Evolutionary conservation across 2,329 filamentous ascomycete species (phyloP).

Genomic region (Ophiostoma fasciatum): DNA sequence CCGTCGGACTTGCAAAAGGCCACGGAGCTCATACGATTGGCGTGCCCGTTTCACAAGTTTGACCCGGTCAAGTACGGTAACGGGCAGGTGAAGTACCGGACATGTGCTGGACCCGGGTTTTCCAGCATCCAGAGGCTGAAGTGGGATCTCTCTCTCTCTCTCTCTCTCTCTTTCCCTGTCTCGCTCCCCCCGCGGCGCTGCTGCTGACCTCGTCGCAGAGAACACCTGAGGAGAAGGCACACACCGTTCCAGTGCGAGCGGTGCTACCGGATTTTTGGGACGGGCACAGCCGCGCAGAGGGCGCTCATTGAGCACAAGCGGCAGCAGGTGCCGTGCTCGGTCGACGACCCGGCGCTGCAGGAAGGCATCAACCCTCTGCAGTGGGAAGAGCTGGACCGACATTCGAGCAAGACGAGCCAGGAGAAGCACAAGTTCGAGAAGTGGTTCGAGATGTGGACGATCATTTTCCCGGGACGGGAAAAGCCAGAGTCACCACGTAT

Average conservation of each 20-base stretch:
- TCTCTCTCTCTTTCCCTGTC: no score
- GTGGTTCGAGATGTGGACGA: conserved; percentile 17
- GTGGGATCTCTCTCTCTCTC: no score
- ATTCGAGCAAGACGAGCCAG: conserved; percentile 16
- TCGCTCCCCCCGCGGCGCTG: no score
- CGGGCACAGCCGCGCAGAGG: conserved; percentile 8
- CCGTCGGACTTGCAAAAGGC: no score
- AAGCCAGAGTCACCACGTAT: conserved; percentile 15
- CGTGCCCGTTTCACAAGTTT: conserved; percentile 16
- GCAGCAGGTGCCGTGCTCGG: conserved; percentile 11
- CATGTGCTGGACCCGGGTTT: conserved; percentile 16
- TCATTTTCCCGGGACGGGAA: conserved; percentile 16
- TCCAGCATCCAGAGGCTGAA: conserved; percentile 17
- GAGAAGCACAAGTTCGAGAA: conserved; percentile 16
- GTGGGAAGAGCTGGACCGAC: conserved; percentile 15
- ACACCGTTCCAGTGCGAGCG: conserved; percentile 16
- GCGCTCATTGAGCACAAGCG: conserved; percentile 13
- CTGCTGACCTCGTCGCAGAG: no score
- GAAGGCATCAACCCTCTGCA: conserved; percentile 16
- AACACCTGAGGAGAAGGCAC: conserved; percentile 16
- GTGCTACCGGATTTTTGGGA: conserved; percentile 14
- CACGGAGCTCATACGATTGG: conserved; percentile 7
- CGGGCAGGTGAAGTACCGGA: conserved; percentile 13
- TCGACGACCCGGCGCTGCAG: conserved; percentile 12
- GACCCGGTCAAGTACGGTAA: conserved; percentile 16